Conservation (phyloP, 1,284 basidiomycete species). For the Peniophora sp. region DNA sequence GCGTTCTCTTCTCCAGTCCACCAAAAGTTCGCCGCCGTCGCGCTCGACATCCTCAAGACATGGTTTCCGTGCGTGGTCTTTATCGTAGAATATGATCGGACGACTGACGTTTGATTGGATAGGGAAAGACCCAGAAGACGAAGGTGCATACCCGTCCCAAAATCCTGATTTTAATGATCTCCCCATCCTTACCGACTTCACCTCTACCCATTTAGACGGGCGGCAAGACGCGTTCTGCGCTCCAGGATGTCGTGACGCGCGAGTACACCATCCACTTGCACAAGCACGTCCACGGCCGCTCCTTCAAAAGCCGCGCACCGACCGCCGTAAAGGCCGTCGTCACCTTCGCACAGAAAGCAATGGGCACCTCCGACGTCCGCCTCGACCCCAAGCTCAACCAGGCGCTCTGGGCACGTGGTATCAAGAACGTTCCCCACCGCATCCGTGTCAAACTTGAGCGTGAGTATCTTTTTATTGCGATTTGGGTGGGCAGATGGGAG, state of each 20-base stretch:
- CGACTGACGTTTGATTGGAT: constrained; percentile 5
- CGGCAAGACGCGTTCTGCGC: constrained; percentile 85
- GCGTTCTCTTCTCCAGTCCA: constrained; percentile 5
- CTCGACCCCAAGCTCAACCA: constrained; percentile 93
- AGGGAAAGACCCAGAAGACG: constrained; percentile 25
- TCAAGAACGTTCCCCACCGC: constrained; percentile 87
- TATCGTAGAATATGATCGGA: background rate
- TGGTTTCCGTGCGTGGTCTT: constrained; percentile 30
- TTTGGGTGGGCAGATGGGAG: background rate
- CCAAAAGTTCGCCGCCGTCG: constrained; percentile 18
- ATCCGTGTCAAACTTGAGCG: constrained; percentile 90
- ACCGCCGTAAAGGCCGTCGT: constrained; percentile 90
- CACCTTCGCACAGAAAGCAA: constrained; percentile 84
- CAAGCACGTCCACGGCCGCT: constrained; percentile 85
- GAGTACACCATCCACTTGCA: constrained; percentile 96
- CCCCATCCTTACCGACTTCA: background rate
- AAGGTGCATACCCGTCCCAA: constrained; percentile 21
- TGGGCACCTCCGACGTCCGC: constrained; percentile 91
- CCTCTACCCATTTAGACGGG: constrained; percentile 45
- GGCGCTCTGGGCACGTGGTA: constrained; percentile 82
- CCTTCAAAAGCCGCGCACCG: constrained; percentile 93
- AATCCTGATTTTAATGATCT: background rate
- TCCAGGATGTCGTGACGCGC: constrained; percentile 93
- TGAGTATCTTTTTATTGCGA: constrained; percentile 36
- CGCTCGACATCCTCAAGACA: constrained; percentile 46